A percentile compares a stretch with the other conserved stretches of the same genome.
phyloP scores from a whole-genome alignment of 352 stramenopile species.

The Phytopythium vexans region DNA sequence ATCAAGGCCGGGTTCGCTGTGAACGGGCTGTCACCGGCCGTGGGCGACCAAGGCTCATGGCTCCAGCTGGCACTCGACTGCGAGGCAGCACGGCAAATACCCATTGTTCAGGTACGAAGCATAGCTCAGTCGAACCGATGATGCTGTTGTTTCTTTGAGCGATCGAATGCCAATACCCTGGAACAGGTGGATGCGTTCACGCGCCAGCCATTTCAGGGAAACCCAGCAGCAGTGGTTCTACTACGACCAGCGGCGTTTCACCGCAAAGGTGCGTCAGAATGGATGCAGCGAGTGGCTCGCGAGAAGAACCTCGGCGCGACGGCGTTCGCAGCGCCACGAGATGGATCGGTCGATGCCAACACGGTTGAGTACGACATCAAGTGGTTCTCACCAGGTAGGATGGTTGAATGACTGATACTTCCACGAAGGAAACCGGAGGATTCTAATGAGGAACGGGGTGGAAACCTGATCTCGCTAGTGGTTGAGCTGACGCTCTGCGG shows the following conservation, averaged over 20 bases:
- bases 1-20: conserved; percentile 77
- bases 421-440: neutral
- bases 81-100: conserved; percentile 18
- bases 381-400: conserved; percentile 62
- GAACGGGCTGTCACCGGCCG: conserved; percentile 54
- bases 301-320: conserved; percentile 94
- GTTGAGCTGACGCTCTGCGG: conserved; percentile 88
- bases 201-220: conserved; percentile 69
- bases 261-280: conserved; percentile 17
- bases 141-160: no score
- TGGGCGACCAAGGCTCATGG: conserved; percentile 80
- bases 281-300: conserved; percentile 76
- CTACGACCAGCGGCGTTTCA: conserved; percentile 29
- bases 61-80: conserved; percentile 70
- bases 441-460: conserved; percentile 2
- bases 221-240: conserved; percentile 92
- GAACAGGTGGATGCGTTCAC: conserved; percentile 72
- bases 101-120: conserved; percentile 38
- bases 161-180: neutral
- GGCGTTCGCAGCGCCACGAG: conserved; percentile 66
- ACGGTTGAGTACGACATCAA: conserved; percentile 40
- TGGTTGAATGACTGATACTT: neutral
- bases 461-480: conserved; percentile 1
- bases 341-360: conserved; percentile 3
- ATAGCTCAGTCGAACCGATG: neutral